A percentile compares a stretch with the other conserved stretches of the same genome.
These are phyloP conservation scores for Ustilaginoidea virens DNA, from an alignment of 2,329 filamentous ascomycete genomes.

Conservation along the genomic window DNA sequence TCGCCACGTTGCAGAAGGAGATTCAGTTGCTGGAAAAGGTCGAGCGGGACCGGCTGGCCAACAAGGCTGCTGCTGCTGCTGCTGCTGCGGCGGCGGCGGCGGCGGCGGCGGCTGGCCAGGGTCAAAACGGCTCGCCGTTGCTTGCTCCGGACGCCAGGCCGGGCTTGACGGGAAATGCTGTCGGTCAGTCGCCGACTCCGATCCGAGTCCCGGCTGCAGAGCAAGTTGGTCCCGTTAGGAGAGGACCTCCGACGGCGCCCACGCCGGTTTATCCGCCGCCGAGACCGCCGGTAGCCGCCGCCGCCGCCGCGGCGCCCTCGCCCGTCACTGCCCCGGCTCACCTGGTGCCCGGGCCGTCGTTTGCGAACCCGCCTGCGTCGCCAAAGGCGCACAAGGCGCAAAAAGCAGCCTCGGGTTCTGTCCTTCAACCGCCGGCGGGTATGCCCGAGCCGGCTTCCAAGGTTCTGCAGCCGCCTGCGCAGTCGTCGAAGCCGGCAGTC, in stretches of 20 bases:
- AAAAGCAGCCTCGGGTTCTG: too few species aligned
- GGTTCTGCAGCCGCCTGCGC: conserved; percentile 16
- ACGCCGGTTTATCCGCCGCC: conserved; percentile 22
- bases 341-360: too few species aligned
- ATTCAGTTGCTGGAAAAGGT: conserved; percentile 49
- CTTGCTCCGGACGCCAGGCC: conserved; percentile 18
- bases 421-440: conserved; percentile 21
- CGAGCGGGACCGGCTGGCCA: conserved; percentile 21
- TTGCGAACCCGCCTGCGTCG: conserved; percentile 11
- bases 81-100: too few species aligned
- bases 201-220: conserved; percentile 8
- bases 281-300: conserved; percentile 8
- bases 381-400: too few species aligned
- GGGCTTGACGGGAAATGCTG: conserved; percentile 1
- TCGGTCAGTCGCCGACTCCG: conserved; percentile 2
- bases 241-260: conserved; percentile 12
- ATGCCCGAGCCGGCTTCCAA: conserved; percentile 16
- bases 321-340: too few species aligned
- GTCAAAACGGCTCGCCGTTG: conserved; percentile 17
- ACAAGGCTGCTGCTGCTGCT: too few species aligned
- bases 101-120: too few species aligned
- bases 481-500: conserved; percentile 15
- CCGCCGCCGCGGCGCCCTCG: not conserved
- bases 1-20: conserved; percentile 48
- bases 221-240: conserved; percentile 11